Evolutionary conservation across 495 filamentous ascomycete genomes (phyloP), one percentile per base, ranked within the genome.

Genomic region (Lichina pygmaea): DNA sequence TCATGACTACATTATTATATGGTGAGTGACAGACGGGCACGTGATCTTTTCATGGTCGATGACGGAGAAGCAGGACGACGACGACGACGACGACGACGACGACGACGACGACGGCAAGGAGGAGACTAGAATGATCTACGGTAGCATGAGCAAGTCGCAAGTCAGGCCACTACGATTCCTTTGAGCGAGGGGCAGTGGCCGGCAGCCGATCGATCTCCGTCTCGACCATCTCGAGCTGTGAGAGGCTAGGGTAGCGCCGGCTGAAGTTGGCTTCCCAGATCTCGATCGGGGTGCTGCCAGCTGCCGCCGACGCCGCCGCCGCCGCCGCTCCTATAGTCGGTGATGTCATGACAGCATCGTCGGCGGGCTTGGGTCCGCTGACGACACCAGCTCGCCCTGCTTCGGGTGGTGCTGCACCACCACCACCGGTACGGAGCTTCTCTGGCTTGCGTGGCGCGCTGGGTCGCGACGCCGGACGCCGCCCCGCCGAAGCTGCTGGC

Each of bases 141-240:
- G 24, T 24, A 24, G 24, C 24, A 24, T 24, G 24, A 24, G 4
- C 24, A 24, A 24, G 4, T 4, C 24, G 24, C 24, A 1, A 24
- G 24, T 24, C 24, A 24, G 24, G 24, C 24, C 4, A 15, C 36
- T 15, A 39, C 13, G 36, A 39, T 15, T 11, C 10, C 36, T 39
- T 39, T 3, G 36, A 43, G 10, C 42, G 16, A 43, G 3, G 15
- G 16, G 16, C 11, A 17, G 10, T 16, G 3, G 16, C 10, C 42
- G 42, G 16, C 15, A 6, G 16, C 2, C 10, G 16, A 11, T 70
- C 64, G 42, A 74, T 69, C 54, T 76, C 80, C 50, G 69, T 73
- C 55, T 77, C 83, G 33, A 82, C 78, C 75, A 91, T 81, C 63
- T 92, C 84, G 42, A 92, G 64, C 0, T 78, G 73, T 17, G 70